Conservation (phyloP, 768 basidiomycete species). For the Calocybe indica region DNA sequence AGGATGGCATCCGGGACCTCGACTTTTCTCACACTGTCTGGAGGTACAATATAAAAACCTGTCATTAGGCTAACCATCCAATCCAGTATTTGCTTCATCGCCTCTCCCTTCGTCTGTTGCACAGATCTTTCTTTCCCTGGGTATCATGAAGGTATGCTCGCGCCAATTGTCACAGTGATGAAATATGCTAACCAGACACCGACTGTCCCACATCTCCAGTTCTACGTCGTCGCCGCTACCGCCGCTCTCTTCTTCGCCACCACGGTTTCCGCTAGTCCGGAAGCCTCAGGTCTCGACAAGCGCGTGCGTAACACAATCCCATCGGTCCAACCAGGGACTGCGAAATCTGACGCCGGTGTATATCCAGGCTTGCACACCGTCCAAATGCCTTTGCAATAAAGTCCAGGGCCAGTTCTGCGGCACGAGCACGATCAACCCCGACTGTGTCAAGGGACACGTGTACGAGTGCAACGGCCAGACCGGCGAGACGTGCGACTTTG, state of each 20-base stretch:
- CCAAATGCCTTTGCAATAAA: slow-evolving; percentile 7
- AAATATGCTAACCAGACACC: background rate
- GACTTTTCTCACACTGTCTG: too few species aligned
- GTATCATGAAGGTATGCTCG: too few species aligned
- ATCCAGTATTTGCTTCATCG: too few species aligned
- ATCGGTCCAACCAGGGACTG: background rate
- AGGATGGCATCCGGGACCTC: too few species aligned
- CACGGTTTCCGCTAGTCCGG: slow-evolving; percentile 7
- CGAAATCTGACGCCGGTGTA: background rate
- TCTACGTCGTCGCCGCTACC: slow-evolving; percentile 5
- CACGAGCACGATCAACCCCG: slow-evolving; percentile 9
- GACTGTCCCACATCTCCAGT: slow-evolving; percentile 1
- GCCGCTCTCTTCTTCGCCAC: slow-evolving; percentile 9
- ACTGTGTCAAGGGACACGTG: slow-evolving; percentile 12
- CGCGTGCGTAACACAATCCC: background rate
- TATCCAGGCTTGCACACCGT: slow-evolving; percentile 8
- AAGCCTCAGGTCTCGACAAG: slow-evolving; percentile 8
- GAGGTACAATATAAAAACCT: too few species aligned
- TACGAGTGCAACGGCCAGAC: slow-evolving; percentile 10
- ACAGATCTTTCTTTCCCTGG: too few species aligned
- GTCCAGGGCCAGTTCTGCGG: slow-evolving; percentile 13
- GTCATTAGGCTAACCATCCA: too few species aligned
- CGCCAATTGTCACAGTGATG: background rate
- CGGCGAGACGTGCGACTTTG: slow-evolving; percentile 11
- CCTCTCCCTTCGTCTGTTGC: too few species aligned